phyloP scores from a whole-genome alignment of 2,329 filamentous ascomycete species.

The Teratosphaeria zuluensis region DNA sequence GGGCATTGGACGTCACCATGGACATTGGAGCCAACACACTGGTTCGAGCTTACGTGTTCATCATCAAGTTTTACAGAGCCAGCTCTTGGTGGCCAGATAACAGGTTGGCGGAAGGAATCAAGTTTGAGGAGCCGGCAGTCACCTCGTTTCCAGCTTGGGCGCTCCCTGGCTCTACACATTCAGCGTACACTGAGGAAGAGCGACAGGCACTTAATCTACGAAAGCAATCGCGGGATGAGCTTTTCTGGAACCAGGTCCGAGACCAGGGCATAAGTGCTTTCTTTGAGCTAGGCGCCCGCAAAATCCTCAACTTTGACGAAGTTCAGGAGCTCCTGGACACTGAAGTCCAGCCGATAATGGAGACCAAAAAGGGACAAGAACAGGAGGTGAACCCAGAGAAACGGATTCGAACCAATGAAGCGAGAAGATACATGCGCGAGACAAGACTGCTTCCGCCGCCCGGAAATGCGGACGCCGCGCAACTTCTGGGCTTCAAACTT shows the following conservation, averaged over 20 bases:
- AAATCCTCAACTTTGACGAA: constrained; percentile 50
- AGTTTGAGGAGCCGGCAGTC: constrained; percentile 40
- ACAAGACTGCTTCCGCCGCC: constrained; percentile 74
- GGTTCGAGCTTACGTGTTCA: constrained; percentile 87
- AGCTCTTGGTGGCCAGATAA: constrained; percentile 94
- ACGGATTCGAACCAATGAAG: constrained; percentile 44
- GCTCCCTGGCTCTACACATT: constrained; percentile 57
- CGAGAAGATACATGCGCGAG: constrained; percentile 64
- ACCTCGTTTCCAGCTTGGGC: constrained; percentile 79
- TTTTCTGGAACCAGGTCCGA: constrained; percentile 75
- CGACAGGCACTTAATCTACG: constrained; percentile 47
- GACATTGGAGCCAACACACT: constrained; percentile 91
- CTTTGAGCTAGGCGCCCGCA: constrained; percentile 74
- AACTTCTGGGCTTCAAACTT: constrained; percentile 92
- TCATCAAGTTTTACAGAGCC: constrained; percentile 79
- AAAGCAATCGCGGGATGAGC: constrained; percentile 56
- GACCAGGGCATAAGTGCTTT: constrained; percentile 71
- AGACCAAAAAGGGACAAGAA: constrained; percentile 23
- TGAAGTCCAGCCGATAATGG: constrained; percentile 21
- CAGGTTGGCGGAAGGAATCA: constrained; percentile 44
- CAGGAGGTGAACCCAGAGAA: constrained; percentile 28
- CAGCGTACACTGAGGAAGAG: constrained; percentile 46
- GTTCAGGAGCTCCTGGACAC: constrained; percentile 19
- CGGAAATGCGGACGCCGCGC: constrained; percentile 85
- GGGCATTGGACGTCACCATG: constrained; percentile 85